Percentiles rank a stretch among this genome's conserved stretches.
phyloP scores from a whole-genome alignment of 2,329 filamentous ascomycete species.

The Fusarium beomiforme region DNA sequence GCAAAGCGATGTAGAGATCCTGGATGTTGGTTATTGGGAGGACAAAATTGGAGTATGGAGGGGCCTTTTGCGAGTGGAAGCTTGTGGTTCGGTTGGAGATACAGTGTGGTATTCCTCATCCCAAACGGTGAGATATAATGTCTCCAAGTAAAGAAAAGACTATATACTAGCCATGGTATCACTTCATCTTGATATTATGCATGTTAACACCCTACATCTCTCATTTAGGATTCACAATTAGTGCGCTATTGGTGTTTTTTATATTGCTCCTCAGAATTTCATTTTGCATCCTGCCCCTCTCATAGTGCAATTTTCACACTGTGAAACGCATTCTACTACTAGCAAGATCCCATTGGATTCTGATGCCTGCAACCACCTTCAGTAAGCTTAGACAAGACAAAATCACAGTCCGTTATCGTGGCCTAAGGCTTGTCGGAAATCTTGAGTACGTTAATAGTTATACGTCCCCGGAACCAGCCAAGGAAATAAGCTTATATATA shows the following conservation, averaged over 20 bases:
- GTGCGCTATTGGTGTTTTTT: not conserved
- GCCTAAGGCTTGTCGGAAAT: not conserved
- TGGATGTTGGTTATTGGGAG: not conserved
- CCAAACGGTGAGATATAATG: not conserved
- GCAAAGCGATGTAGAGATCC: not conserved
- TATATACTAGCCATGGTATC: not conserved
- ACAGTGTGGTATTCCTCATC: not conserved
- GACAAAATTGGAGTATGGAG: slow-evolving; percentile 28
- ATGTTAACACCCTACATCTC: not conserved
- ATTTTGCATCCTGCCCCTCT: not conserved
- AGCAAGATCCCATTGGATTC: not conserved
- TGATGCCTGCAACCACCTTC: not conserved
- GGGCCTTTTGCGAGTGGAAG: slow-evolving; percentile 6
- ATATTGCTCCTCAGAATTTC: not conserved
- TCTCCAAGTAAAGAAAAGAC: not conserved
- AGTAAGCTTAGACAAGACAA: not conserved
- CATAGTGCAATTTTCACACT: not conserved
- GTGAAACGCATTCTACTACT: not conserved
- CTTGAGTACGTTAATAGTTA: not conserved
- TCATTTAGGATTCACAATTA: not conserved
- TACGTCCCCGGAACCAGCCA: not conserved
- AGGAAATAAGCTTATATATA: slow-evolving; percentile 17
- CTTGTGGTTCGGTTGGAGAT: not conserved
- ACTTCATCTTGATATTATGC: not conserved
- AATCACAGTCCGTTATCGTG: not conserved